Conservation (phyloP, 495 filamentous ascomycete genomes). For the Xylaria acuta region DNA sequence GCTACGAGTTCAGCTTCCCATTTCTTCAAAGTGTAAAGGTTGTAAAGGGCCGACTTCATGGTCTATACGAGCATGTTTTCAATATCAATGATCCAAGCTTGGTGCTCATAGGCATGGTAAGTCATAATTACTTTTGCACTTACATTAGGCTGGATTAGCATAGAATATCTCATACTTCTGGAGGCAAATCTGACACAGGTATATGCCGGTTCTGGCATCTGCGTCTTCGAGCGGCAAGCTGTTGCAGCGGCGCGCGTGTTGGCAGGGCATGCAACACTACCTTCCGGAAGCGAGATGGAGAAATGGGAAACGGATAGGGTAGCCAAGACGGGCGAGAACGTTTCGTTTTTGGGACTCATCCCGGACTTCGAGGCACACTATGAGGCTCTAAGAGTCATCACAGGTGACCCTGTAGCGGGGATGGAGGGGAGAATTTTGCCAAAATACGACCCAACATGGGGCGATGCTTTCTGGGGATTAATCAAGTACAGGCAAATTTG, state of each 20-base stretch:
- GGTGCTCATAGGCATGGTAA: slow-evolving; percentile 48
- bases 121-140: too few species aligned
- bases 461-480: neutral
- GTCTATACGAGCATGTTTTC: slow-evolving; percentile 65
- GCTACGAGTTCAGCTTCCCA: slow-evolving; percentile 1
- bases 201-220: slow-evolving; percentile 34
- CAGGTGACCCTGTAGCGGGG: slow-evolving; percentile 46
- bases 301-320: slow-evolving; percentile 58
- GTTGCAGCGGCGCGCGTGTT: slow-evolving; percentile 38
- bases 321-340: slow-evolving; percentile 50
- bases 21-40: neutral
- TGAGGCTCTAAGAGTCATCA: slow-evolving; percentile 49
- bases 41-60: slow-evolving; percentile 43
- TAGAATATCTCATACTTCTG: neutral
- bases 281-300: slow-evolving; percentile 45
- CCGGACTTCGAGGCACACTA: slow-evolving; percentile 59
- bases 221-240: slow-evolving; percentile 44
- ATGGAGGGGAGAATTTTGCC: slow-evolving; percentile 47
- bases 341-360: slow-evolving; percentile 48
- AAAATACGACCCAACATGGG: slow-evolving; percentile 51
- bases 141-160: too few species aligned
- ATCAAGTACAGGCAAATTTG: neutral
- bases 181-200: neutral
- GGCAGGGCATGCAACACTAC: slow-evolving; percentile 46
- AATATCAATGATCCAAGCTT: slow-evolving; percentile 54